Base-by-base conservation (phyloP, 2,329 filamentous ascomycete species). In the Truncatella angustata region DNA sequence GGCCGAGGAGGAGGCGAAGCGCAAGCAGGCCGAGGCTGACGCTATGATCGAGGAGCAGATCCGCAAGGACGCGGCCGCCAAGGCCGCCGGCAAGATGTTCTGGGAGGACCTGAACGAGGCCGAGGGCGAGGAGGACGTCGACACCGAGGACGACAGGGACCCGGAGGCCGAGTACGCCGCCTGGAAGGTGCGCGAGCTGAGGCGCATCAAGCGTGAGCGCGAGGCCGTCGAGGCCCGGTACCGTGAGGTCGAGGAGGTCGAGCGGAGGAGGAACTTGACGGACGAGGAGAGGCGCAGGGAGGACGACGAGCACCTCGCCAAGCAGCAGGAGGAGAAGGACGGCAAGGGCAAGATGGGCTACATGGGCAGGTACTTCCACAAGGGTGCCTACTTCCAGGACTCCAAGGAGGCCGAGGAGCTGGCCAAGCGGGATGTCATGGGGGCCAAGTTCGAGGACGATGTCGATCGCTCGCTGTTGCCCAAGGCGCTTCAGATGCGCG, bases 311-410 rank as follows among this genome's bases (percentile, higher is more conserved):
- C 90, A 84, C 68, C 74, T 97, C 16, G 85, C 86, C 1, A 78
- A 80, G 58, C 93, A 97, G 70, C 84, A 87, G 60, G 88, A 88
- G 56, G 91, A 96, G 57, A 89, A 90, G 62, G 85, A 88, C 55
- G 71, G 77, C 47, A 86, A 87, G 55, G 91, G 91, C 49, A 88
- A 93, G 71, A 90, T 94, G 79, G 82, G 82, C 2, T 97, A 85
- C 69, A 90, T 97, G 88, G 92, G 97, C 66, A 91, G 92, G 67
- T 99, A 97, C 74, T 92, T 90, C 71, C 94, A 99, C 78, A 93
- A 92, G 73, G 94, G 94, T 45, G 94, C 94, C 14, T 99, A 97
- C 75, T 97, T 90, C 76, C 88, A 88, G 59, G 90, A 92, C 49
- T 89, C 95, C 61, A 80, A 86, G 48, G 84, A 86, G 60, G 84